Base-by-base conservation (phyloP, 345 rosid genomes). In the Moricandia arvensis region DNA sequence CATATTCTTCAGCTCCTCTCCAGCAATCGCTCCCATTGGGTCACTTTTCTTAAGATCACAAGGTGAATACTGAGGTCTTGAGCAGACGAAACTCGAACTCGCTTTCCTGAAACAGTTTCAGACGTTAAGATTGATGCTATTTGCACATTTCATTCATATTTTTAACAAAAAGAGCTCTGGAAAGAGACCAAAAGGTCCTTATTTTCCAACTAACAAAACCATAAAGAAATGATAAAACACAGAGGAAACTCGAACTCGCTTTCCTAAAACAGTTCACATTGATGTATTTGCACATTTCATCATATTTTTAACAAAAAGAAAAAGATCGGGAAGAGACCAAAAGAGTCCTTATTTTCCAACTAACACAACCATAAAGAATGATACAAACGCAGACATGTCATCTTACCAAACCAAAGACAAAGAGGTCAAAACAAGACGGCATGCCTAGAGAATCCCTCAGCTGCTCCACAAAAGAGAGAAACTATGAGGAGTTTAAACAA, bases 11-110 rank as follows among this genome's bases (percentile, higher is more conserved):
- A 86, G 81, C 85, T 88, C 89, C 66, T 89, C 97, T 71, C 82
- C 92, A 38, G 86, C 86, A 75, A 87, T 88, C 33, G 96, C 88
- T 74, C 96, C 98, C 99, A 92, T 89, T 75, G 73, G 73, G 73
- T 83, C 72, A 55, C 75, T 66, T 61, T 15, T 68, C 1, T 43
- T 43, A 45, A 71, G 66, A 74, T 71, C 45, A 77, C 80, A 83
- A 82, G 55, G 69, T 68, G 37, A n/a, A 69, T 26, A 73, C 18
- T 83, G 60, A 51, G 65, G 45, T 55, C 51, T 58, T 69, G 78
- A 65, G 31, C 71, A 57, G 67, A 68, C 43, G 59, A 62, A 72
- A 15, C 29, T 43, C 12, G 63, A 75, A 71, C 73, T 75, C 38
- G 81, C 83, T 83, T 81, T 75, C 74, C 83, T 49, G 54, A 68